Evolutionary conservation across 2,329 filamentous ascomycete species (phyloP).

Genomic region (Hypoxylon sp.): DNA sequence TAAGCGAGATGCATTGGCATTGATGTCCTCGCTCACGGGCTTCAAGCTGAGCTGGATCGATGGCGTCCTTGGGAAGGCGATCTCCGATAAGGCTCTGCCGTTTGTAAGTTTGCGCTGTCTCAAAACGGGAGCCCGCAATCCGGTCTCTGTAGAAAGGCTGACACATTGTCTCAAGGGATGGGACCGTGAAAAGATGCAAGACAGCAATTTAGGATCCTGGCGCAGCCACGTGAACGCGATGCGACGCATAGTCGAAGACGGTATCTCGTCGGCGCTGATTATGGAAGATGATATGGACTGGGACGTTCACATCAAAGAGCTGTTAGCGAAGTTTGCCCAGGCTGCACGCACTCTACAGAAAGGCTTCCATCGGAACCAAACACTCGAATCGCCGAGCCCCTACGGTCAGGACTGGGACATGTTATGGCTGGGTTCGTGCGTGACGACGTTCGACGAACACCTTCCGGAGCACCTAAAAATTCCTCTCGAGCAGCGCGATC

Average conservation of each 20-base stretch:
- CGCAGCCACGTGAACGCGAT: slow-evolving; percentile 55
- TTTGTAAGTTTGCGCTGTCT: slow-evolving; percentile 34
- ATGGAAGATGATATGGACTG: slow-evolving; percentile 62
- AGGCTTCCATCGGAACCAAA: slow-evolving; percentile 33
- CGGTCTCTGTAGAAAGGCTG: background rate
- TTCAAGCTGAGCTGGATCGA: slow-evolving; percentile 59
- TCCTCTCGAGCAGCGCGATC: slow-evolving; percentile 33
- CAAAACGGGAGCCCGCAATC: background rate
- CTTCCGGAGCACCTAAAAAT: slow-evolving; percentile 45
- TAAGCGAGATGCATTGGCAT: slow-evolving; percentile 60
- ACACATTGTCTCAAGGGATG: slow-evolving; percentile 39
- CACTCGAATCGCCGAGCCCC: slow-evolving; percentile 50
- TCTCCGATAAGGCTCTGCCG: slow-evolving; percentile 59
- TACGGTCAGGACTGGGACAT: slow-evolving; percentile 67
- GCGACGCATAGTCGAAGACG: slow-evolving; percentile 52
- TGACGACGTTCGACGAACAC: slow-evolving; percentile 53
- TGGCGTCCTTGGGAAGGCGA: slow-evolving; percentile 55
- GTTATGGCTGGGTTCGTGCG: slow-evolving; percentile 66
- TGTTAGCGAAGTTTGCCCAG: slow-evolving; percentile 51
- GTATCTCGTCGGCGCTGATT: slow-evolving; percentile 56
- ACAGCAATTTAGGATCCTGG: slow-evolving; percentile 57
- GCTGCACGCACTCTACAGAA: slow-evolving; percentile 34
- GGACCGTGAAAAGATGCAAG: slow-evolving; percentile 45
- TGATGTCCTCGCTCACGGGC: slow-evolving; percentile 58
- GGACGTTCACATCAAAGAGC: slow-evolving; percentile 55